Conservation (phyloP, 768 basidiomycete genomes). For the Podaxis rugospora region DNA sequence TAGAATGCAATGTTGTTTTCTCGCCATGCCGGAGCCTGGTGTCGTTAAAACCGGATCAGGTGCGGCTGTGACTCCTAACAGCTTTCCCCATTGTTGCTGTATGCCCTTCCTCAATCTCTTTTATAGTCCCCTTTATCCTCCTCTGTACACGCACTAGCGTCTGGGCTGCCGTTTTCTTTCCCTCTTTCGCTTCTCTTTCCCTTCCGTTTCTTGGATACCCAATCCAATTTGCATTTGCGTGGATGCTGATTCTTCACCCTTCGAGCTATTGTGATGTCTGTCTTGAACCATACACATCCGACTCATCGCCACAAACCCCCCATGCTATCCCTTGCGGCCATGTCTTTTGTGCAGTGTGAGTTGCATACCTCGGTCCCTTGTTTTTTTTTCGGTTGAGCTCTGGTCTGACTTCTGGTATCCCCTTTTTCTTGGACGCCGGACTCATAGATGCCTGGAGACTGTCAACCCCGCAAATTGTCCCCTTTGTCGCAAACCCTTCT, state of each 20-base stretch:
- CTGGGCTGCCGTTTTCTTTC: neutral
- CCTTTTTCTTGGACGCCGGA: neutral
- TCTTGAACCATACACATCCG: constrained; percentile 57
- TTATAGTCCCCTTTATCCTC: neutral
- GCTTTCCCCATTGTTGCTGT: neutral
- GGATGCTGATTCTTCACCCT: constrained; percentile 60
- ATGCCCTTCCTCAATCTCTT: neutral
- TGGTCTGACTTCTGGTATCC: neutral
- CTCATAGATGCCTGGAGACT: constrained; percentile 48
- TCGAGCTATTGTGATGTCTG: constrained; percentile 77
- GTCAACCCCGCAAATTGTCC: constrained; percentile 54
- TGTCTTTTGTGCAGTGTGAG: constrained; percentile 67
- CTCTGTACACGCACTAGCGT: neutral
- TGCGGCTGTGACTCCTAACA: neutral
- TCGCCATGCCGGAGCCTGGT: neutral
- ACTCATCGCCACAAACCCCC: constrained; percentile 46
- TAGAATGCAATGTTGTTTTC: neutral
- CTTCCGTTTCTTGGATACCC: neutral
- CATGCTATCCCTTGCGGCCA: constrained; percentile 77
- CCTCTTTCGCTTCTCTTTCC: neutral
- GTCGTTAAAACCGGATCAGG: neutral
- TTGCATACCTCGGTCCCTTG: constrained; percentile 9
- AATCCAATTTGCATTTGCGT: neutral
- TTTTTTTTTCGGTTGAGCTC: neutral
- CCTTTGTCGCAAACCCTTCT: constrained; percentile 60